Base-by-base conservation (phyloP, 2,329 filamentous ascomycete species). In the Talaromyces funiculosus region DNA sequence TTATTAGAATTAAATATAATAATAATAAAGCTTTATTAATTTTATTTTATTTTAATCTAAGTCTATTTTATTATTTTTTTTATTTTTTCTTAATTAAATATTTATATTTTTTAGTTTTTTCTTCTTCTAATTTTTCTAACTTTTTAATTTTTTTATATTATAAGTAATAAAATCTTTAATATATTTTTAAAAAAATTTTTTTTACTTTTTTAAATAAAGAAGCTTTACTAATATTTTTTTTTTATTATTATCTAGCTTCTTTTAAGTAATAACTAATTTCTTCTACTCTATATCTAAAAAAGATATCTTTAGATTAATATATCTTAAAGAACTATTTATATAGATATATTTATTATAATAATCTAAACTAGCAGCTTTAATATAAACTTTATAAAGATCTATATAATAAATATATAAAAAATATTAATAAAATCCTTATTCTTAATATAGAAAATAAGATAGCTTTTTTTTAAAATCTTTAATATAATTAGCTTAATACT, bases 61-160 rank as follows among this genome's bases (percentile, higher is more conserved):
- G 8, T 16, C n/a, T 12, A n/a, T 16, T 16, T 38, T 18, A n/a
- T 3, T 12, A n/a, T 38, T n/a, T 16, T 38, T 18, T 38, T 38
- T n/a, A n/a, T 38, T 16, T 12, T 3, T 16, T 16, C 18, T 31
- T 31, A 31, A 8, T 8, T 31, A 31, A 8, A 8, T 3, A n/a
- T 38, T 38, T 18, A n/a, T 18, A 3, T 16, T 38, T 38, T 38
- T 18, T 31, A 31, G 4, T 7, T n/a, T 38, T 18, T 3, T 38
- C 14, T 18, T 38, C 14, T 38, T 38, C 14, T 38, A 38, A n/a
- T n/a, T 38, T 38, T n/a, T 38, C 37, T 18, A 38, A 18, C n/a
- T 38, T 7, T 18, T 38, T 12, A 62, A 10, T 63, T 53, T n/a
- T 54, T 10, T 56, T 55, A n/a, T 45, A 53, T 26, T 35, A 62